Percentiles rank a stretch among this genome's conserved stretches.
phyloP scores from a whole-genome alignment of 768 basidiomycete species.

The Trametes coccinea region DNA sequence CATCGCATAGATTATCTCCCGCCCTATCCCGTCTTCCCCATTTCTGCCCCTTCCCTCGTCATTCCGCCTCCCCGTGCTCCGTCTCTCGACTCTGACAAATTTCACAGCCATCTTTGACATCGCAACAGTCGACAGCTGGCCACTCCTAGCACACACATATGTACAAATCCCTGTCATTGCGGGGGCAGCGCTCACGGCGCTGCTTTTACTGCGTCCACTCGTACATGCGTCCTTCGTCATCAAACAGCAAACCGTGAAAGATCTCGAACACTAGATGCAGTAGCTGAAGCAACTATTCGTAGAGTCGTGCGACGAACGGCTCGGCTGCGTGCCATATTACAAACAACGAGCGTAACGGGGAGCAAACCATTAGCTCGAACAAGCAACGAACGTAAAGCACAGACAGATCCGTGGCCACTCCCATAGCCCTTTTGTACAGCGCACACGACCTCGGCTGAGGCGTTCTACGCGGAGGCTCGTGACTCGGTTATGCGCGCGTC shows the following conservation, averaged over 20 bases:
- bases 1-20: conserved; percentile 27
- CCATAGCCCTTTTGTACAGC: conserved; percentile 16
- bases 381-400: conserved; percentile 16
- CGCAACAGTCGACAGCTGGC: background rate
- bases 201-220: conserved; percentile 20
- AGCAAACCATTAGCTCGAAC: conserved; percentile 6
- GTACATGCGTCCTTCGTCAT: conserved; percentile 20
- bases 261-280: background rate
- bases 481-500: conserved; percentile 4
- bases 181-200: background rate
- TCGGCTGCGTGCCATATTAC: background rate
- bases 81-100: no score
- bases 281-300: background rate
- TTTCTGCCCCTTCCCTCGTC: background rate
- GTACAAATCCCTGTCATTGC: conserved; percentile 12
- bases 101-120: background rate
- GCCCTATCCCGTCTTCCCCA: conserved; percentile 6
- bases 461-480: background rate
- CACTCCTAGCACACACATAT: background rate
- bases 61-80: background rate
- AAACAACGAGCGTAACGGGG: conserved; percentile 2
- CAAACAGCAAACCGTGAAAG: background rate
- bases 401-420: conserved; percentile 14
- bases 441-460: background rate
- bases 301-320: background rate